phyloP scores from a whole-genome alignment of 805 yeast species.

The Wickerhamiella azyma region DNA sequence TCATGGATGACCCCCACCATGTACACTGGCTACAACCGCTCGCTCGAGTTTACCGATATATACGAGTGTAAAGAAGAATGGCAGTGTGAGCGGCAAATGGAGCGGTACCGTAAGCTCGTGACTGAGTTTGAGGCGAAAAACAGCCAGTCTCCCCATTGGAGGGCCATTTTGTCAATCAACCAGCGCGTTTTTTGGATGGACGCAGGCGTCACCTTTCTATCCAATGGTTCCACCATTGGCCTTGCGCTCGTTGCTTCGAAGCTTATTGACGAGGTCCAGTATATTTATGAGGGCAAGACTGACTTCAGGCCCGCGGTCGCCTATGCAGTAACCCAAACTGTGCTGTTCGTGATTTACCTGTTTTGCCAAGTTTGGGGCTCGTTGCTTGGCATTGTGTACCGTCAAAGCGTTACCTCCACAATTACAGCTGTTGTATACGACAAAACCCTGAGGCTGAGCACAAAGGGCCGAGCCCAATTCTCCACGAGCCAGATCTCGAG shows the following conservation, averaged over 20 bases:
- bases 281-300: constrained; percentile 10
- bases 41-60: constrained; percentile 18
- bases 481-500: constrained; percentile 65
- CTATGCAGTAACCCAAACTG: constrained; percentile 54
- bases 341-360: constrained; percentile 38
- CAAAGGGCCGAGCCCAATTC: constrained; percentile 42
- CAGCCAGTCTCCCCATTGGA: constrained; percentile 11
- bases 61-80: constrained; percentile 13
- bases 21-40: constrained; percentile 20
- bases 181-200: constrained; percentile 12
- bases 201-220: constrained; percentile 2
- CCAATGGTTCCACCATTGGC: constrained; percentile 17
- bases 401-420: constrained; percentile 61
- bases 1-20: constrained; percentile 42
- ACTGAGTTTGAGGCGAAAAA: constrained; percentile 4
- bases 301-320: constrained; percentile 44
- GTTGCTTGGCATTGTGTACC: constrained; percentile 44
- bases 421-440: constrained; percentile 55
- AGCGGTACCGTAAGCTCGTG: constrained; percentile 12
- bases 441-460: constrained; percentile 51
- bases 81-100: constrained; percentile 11
- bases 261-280: constrained; percentile 8
- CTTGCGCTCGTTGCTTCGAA: constrained; percentile 17
- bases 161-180: constrained; percentile 17
- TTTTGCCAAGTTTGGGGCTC: constrained; percentile 41